Percentiles rank a stretch among this genome's conserved stretches.
Evolutionary conservation across 306 rosid genomes (phyloP).

Genomic region (Macrotyloma uniflorum): DNA sequence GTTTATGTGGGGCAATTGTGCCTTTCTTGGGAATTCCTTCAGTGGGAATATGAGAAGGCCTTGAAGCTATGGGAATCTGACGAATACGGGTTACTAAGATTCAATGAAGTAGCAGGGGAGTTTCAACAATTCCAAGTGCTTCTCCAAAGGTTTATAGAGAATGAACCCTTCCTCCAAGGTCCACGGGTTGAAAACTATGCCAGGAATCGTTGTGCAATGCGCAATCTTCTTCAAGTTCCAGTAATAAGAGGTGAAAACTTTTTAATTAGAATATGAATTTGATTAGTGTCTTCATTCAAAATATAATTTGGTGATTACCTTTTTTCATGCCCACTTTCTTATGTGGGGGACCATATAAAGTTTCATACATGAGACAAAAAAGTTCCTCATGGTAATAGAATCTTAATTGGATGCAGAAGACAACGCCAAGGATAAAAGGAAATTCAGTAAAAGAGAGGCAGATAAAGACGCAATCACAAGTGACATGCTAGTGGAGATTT

Average conservation of each 20-base stretch:
- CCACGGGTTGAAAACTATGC: conserved; percentile 76
- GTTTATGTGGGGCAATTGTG: conserved; percentile 93
- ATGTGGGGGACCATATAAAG: conserved; percentile 36
- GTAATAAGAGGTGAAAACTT: conserved; percentile 61
- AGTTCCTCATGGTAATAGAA: neutral
- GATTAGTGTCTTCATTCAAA: neutral
- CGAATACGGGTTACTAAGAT: conserved; percentile 47
- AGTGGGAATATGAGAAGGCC: conserved; percentile 76
- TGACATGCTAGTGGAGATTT: conserved; percentile 60
- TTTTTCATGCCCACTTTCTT: conserved; percentile 15
- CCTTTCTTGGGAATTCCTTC: conserved; percentile 93
- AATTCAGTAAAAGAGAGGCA: conserved; percentile 42
- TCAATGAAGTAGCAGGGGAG: conserved; percentile 75
- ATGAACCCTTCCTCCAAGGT: conserved; percentile 75
- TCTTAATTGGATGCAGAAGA: conserved; percentile 59
- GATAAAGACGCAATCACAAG: conserved; percentile 55
- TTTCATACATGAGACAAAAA: conserved; percentile 22
- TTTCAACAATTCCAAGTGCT: conserved; percentile 88
- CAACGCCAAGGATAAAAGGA: conserved; percentile 55
- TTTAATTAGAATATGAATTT: neutral
- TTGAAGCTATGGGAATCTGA: conserved; percentile 63
- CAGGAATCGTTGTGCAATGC: conserved; percentile 61
- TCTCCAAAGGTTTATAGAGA: conserved; percentile 77
- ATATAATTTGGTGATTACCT: neutral
- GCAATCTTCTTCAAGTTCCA: conserved; percentile 82